These are phyloP conservation scores for Nitzschia inconspicua DNA, from an alignment of 108 stramenopile species.

Conservation along the genomic window DNA sequence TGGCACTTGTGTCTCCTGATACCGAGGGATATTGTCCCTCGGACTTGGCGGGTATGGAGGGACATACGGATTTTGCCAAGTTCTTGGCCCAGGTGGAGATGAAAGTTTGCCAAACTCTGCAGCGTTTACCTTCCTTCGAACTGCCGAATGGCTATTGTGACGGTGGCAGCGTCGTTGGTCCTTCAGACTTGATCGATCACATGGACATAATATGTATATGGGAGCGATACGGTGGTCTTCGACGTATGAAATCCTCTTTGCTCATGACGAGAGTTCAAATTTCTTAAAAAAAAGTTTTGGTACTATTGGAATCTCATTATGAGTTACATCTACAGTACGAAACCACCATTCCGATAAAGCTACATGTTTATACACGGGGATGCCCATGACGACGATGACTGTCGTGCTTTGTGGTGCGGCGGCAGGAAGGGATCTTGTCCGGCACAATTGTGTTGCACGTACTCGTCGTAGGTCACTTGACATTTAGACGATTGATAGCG, in stretches of 20 bases:
- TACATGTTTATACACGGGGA: no score
- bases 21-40: conserved; percentile 75
- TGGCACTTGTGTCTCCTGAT: conserved; percentile 63
- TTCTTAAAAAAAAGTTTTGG: no score
- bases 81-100: conserved; percentile 33
- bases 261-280: no score
- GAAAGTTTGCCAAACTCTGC: conserved; percentile 4
- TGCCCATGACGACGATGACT: no score
- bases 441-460: conserved; percentile 18
- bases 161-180: not conserved
- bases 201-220: not conserved
- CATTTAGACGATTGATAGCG: conserved; percentile 76
- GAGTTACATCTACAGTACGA: no score
- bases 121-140: not conserved
- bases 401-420: no score
- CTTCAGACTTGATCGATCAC: conserved; percentile 8
- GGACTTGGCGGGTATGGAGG: conserved; percentile 81
- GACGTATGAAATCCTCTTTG: conserved; percentile 18
- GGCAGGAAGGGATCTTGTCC: conserved; percentile 18
- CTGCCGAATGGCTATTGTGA: not conserved
- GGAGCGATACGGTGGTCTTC: conserved; percentile 24
- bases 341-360: no score
- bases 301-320: no score
- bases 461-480: conserved; percentile 54
- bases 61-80: conserved; percentile 41